Base-by-base conservation (phyloP, 2,329 filamentous ascomycete genomes). In the Fusarium sp. region DNA sequence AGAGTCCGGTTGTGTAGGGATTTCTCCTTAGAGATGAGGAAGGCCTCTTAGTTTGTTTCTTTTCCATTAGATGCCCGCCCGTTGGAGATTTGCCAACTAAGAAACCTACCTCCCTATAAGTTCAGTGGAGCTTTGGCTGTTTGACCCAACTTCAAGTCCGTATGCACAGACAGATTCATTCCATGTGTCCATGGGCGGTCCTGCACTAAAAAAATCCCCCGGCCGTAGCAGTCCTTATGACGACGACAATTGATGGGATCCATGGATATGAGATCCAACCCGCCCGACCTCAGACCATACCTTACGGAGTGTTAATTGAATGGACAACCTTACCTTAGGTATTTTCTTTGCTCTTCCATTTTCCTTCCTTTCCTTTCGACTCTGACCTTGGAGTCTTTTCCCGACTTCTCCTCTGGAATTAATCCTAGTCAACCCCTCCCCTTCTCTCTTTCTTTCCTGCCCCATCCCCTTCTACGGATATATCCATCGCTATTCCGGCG, bases 261-360 rank as follows among this genome's bases (percentile, higher is more conserved):
- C 50, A 41, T 35, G 57, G 58, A 64, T 56, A 39, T 65, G 60
- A 65, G 39, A 65, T 65, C 60, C 33, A 66, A 53, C 61, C 61
- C 42, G 44, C 61, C 61, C 42, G 44, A 66, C 63, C 58, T 70
- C 65, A 65, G 66, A 64, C 66, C 65, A 70, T 39, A 44, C 47
- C 30, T 24, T 31, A 18, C 22, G 18, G 33, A 35, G 33, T 35
- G 33, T 35, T 35, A 35, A 30, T 54, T 39, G 24, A 39, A 54
- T 53, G 31, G 14, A 38, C 33, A 14, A 33, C 22, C 47, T 33
- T 51, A 15, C n/a, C 24, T 51, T 51, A n/a, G n/a, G n/a, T n/a
- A 38, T 59, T 50, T 72, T 74, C 64, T 72, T 67, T 55, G 30
- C 41, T 62, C 60, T 72, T 74, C 60, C 55, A 74, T 72, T 69